Percentiles rank a stretch among this genome's conserved stretches.
Conservation (phyloP, 768 basidiomycete species). For the Mycena vulgaris region DNA sequence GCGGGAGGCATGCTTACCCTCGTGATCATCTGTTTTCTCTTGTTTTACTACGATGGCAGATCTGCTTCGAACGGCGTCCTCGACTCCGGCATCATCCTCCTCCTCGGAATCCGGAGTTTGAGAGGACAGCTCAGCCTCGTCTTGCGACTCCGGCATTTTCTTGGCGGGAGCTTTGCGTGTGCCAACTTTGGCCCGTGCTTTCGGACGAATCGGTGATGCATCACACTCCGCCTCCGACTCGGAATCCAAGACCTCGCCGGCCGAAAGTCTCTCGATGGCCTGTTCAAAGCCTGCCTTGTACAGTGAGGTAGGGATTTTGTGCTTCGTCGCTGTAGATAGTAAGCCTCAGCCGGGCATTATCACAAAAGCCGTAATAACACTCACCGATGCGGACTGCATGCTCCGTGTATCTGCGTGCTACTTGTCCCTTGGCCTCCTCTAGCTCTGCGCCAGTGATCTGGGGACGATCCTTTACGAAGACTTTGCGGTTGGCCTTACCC, state of each 20-base stretch:
- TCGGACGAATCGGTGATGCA: background rate
- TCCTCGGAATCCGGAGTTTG: background rate
- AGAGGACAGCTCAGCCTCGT: too few relatives aligned
- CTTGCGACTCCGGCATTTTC: too few relatives aligned
- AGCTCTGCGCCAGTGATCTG: background rate
- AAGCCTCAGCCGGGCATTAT: too few relatives aligned
- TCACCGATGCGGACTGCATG: conserved; percentile 6
- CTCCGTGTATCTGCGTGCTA: background rate
- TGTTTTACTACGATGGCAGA: background rate
- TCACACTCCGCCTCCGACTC: background rate
- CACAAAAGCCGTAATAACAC: background rate
- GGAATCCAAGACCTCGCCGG: background rate
- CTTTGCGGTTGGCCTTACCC: background rate
- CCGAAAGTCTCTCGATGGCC: background rate
- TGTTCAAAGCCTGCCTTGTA: background rate
- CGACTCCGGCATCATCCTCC: background rate
- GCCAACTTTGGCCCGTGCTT: too few relatives aligned
- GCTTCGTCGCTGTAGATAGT: conserved; percentile 3
- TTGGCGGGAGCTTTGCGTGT: too few relatives aligned
- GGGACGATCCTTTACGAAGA: background rate
- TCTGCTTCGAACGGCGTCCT: too few relatives aligned
- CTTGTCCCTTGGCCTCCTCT: background rate
- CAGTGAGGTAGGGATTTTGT: background rate
- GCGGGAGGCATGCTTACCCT: background rate
- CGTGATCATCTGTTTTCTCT: background rate